phyloP scores from a whole-genome alignment of 2,329 filamentous ascomycete genomes.

The Pseudopithomyces chartarum region DNA sequence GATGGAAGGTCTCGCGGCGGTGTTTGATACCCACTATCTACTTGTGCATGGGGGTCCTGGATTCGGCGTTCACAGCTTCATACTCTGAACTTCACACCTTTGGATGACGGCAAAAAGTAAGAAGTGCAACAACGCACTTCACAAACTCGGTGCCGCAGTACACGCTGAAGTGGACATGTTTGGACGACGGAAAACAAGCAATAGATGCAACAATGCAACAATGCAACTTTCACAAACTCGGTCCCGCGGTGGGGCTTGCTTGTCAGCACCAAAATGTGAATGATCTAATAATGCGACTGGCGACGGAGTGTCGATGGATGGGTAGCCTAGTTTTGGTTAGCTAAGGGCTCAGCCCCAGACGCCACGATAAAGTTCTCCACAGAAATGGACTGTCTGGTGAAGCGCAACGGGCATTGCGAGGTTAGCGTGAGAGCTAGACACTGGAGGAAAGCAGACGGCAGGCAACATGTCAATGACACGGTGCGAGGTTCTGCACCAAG shows the following conservation, averaged over 20 bases:
- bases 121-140: background rate
- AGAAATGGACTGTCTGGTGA: background rate
- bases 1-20: background rate
- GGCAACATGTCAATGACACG: background rate
- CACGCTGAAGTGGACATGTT: no score
- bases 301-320: constrained; percentile 1
- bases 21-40: constrained; percentile 8
- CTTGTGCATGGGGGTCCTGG: background rate
- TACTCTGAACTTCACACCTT: background rate
- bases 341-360: constrained; percentile 11
- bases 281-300: background rate
- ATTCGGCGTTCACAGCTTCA: background rate
- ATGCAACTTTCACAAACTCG: background rate
- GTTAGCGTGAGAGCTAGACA: background rate
- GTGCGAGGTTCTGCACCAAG: background rate
- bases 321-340: background rate
- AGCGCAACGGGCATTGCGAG: background rate
- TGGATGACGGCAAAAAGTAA: background rate
- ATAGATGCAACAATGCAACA: background rate
- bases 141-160: background rate
- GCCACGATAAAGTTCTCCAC: constrained; percentile 6
- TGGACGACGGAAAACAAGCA: background rate
- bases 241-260: background rate
- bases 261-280: constrained; percentile 1
- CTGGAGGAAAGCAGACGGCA: background rate